Percentiles rank a stretch among this genome's conserved stretches.
Conservation (phyloP, 305 asterid species). For the Fraxinus dipetala region DNA sequence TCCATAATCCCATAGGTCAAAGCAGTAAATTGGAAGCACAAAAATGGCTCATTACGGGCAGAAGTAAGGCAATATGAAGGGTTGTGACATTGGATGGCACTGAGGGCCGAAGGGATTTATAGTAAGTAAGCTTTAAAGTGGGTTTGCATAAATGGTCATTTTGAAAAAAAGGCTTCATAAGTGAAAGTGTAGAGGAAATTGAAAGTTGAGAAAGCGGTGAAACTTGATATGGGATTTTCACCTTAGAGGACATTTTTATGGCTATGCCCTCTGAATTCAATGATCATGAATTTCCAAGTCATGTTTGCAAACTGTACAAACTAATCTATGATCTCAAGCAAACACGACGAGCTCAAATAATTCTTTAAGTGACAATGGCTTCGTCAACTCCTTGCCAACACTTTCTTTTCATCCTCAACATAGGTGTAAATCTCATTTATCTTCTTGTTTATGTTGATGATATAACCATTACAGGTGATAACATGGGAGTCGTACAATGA, state of each 20-base stretch:
- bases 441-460: neutral
- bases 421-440: neutral
- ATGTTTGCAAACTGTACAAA: too few species aligned
- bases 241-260: neutral
- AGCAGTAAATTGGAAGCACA: conserved; percentile 82
- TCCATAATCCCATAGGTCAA: conserved; percentile 92
- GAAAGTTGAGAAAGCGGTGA: conserved; percentile 57
- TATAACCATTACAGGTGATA: neutral
- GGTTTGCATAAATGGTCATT: conserved; percentile 28
- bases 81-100: conserved; percentile 67
- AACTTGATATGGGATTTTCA: conserved; percentile 76
- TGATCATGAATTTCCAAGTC: too few species aligned
- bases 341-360: too few species aligned
- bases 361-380: too few species aligned
- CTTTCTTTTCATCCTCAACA: neutral
- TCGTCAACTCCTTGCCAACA: too few species aligned
- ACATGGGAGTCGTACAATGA: too few species aligned
- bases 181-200: conserved; percentile 46
- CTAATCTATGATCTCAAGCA: too few species aligned
- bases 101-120: conserved; percentile 68
- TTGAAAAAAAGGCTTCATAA: conserved; percentile 42
- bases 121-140: conserved; percentile 33
- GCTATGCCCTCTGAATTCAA: too few species aligned
- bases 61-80: conserved; percentile 62
- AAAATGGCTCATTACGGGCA: conserved; percentile 73